Evolutionary conservation across 225 moss, liverwort and hornwort species (phyloP), one percentile per base, ranked within the genome.

Genomic region (Polytrichum formosum): DNA sequence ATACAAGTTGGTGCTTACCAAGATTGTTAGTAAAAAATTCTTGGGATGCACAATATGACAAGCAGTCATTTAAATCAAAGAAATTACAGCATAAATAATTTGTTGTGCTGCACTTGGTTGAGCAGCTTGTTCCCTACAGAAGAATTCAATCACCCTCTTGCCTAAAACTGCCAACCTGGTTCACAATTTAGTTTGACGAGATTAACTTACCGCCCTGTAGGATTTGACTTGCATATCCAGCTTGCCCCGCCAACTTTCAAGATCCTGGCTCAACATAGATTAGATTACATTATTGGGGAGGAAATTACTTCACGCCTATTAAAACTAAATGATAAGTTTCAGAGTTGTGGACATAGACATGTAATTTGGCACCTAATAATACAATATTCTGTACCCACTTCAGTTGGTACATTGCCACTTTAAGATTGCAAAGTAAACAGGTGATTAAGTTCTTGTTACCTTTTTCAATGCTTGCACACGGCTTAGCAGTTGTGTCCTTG

Each of bases 191-290:
- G 30, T 20, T 33, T 20, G 18, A 29, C 54, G 0, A 23, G 28
- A 56, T 68, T 30, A 21, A 64, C 81, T 65, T 35, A 94, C 97
- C 94, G 91, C 91, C 66, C 92, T 88, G 82, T 98, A 98, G 10
- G 94, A 82, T 72, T 90, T 91, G 53, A 98, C 97, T 81, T 94
- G 97, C 18, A 85, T 81, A 74, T 98, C 97, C 35, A 94, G 82
- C 70, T 84, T 98, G 22, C 97, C 94, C 35, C 94, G 85, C 97
- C 97, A 98, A 26, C 84, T 91, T 72, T 94, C 93, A 1, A 98
- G 78, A 65, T 94, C 97, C 97, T 97, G 94, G 61, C 56, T 18
- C 67, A 26, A 19, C 53, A 21, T 16, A 18, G 27, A 5, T 53
- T 9, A 22, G 22, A 18, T 65, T 19, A 65, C 64, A 65, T 17